Base-by-base conservation (phyloP, 495 filamentous ascomycete species). In the Penicillium longicatenatum region DNA sequence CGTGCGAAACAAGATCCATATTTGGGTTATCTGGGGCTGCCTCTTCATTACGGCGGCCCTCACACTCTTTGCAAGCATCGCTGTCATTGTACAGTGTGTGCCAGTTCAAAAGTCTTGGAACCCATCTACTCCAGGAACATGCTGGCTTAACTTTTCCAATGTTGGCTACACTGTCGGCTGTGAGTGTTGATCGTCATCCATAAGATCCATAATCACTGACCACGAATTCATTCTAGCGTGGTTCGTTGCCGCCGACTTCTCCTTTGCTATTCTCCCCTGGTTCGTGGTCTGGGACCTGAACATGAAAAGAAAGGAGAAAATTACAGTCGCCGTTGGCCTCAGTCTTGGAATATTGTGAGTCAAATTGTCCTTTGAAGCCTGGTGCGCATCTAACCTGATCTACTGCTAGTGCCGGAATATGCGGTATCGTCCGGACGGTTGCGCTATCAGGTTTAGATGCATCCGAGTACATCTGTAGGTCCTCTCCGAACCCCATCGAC, bases 231-330 rank as follows among this genome's bases (percentile, higher is more conserved):
- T 41, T 29, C 9, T 16, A 68, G 65, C 68, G 11, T 66, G 65
- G 63, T 68, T 66, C 30, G 63, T 66, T 14, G 65, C 55, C 14
- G 59, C 59, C 20, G 68, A 70, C 47, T 65, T 70, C 35, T 57
- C 59, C 22, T 66, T 70, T 48, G 68, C 68, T 1, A 66, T 66
- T 30, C 65, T 70, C 2, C 68, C 65, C 1, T 70, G 68, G 68
- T 68, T 70, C 22, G 59, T 68, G 19, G 52, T 69, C 22, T 70
- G 68, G 68, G 61, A 70, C 46, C 56, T 68, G 50, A 70, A 68
- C 33, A 70, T 70, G 65, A 70, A 68, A 26, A 54, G 60, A 12
- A 70, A 66, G 43, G 68, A 70, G 31, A 70, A 66, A 53, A 60
- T 70, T 49, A 66, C 63, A 12, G 61, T 70, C 35, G 63, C 65